A percentile compares a stretch with the other conserved stretches of the same genome.
These are phyloP conservation scores for Candida vaughaniae DNA, from an alignment of 805 yeast genomes.

Conservation along the genomic window DNA sequence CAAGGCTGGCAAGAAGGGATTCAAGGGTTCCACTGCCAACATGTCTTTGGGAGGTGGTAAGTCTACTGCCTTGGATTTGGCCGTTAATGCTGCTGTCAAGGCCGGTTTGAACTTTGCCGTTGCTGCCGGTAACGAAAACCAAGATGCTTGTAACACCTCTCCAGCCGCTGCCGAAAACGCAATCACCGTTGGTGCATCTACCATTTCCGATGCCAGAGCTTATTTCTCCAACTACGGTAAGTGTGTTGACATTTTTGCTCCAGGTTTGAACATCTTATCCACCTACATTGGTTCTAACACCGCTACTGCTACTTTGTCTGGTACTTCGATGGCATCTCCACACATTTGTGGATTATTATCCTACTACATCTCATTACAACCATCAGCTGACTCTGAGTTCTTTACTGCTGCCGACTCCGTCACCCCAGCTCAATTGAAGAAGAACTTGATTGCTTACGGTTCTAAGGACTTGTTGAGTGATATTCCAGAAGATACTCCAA, in stretches of 20 bases:
- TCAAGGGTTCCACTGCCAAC: conserved; percentile 85
- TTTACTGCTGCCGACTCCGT: conserved; percentile 52
- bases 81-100: conserved; percentile 84
- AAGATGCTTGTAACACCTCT: conserved; percentile 88
- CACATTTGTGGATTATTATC: conserved; percentile 91
- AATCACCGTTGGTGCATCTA: conserved; percentile 93
- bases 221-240: conserved; percentile 93
- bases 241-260: conserved; percentile 96
- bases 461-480: conserved; percentile 59
- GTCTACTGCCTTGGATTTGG: conserved; percentile 81
- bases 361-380: conserved; percentile 84
- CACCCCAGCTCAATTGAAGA: conserved; percentile 74
- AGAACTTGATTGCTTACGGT: conserved; percentile 68
- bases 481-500: conserved; percentile 73
- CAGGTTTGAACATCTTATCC: conserved; percentile 87
- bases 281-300: conserved; percentile 75
- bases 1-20: conserved; percentile 56
- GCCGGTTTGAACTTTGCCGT: conserved; percentile 92
- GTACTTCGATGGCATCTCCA: conserved; percentile 99
- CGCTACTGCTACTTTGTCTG: conserved; percentile 82
- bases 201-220: conserved; percentile 86
- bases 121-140: conserved; percentile 95
- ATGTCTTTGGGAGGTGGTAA: conserved; percentile 95
- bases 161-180: conserved; percentile 87
- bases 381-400: conserved; percentile 66